phyloP scores from a whole-genome alignment of 1,139 yeast species.

The Hyphopichia fennica region DNA sequence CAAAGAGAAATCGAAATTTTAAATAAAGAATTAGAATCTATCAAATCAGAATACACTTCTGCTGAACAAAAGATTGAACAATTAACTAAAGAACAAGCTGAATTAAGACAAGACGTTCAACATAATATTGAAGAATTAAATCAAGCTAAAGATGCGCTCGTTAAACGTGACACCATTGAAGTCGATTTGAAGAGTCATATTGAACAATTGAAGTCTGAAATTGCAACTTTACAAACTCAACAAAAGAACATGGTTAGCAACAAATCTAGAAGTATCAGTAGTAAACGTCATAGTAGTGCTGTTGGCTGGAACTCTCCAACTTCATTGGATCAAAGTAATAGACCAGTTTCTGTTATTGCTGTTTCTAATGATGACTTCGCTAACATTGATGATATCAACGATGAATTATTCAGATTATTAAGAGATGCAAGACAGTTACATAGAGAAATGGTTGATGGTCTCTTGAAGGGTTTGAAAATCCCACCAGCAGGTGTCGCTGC shows the following conservation, averaged over 20 bases:
- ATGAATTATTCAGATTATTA: slow-evolving; percentile 67
- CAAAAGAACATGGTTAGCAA: slow-evolving; percentile 25
- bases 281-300: slow-evolving; percentile 46
- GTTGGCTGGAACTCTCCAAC: slow-evolving; percentile 35
- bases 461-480: slow-evolving; percentile 82
- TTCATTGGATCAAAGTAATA: slow-evolving; percentile 36
- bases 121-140: slow-evolving; percentile 63
- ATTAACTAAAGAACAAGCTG: slow-evolving; percentile 63
- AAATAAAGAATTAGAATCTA: slow-evolving; percentile 55
- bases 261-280: slow-evolving; percentile 29
- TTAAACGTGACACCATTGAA: slow-evolving; percentile 66
- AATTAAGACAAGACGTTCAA: slow-evolving; percentile 62
- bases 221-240: slow-evolving; percentile 51
- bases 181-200: slow-evolving; percentile 68
- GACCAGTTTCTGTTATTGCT: slow-evolving; percentile 63
- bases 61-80: slow-evolving; percentile 66
- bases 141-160: slow-evolving; percentile 59
- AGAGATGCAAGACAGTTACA: slow-evolving; percentile 80
- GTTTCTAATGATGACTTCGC: slow-evolving; percentile 56
- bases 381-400: slow-evolving; percentile 67
- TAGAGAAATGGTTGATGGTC: slow-evolving; percentile 83
- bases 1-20: slow-evolving; percentile 50
- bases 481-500: slow-evolving; percentile 86
- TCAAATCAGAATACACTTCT: slow-evolving; percentile 59
- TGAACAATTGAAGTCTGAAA: slow-evolving; percentile 66